Base-by-base conservation (phyloP, 1,284 basidiomycete genomes). In the Porphyrellus sp. region DNA sequence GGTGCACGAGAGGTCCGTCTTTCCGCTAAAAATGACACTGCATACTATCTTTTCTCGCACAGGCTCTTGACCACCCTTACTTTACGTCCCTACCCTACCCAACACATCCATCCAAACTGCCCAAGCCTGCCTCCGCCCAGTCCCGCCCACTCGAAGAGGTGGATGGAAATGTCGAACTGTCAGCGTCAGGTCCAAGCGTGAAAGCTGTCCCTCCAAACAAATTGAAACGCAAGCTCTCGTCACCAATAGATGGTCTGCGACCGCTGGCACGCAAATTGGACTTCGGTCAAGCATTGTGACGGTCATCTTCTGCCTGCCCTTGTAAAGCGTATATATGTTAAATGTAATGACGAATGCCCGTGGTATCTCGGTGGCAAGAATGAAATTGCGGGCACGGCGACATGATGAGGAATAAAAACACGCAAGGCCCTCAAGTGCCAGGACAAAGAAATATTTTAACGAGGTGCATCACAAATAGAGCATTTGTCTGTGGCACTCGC, bases 21-120 rank as follows among this genome's bases (percentile, higher is more conserved):
- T 27, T 57, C 46, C 35, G 37, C 41, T 52, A 35, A 28, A 30
- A 30, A 16, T 24, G 3, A 12, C 18, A n/a, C n/a, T n/a, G n/a
- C n/a, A n/a, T n/a, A n/a, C 23, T 18, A 9, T n/a, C 30, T 23
- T 28, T 46, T 46, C 15, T 20, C 21, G 24, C 25, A 13, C 58
- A 92, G 86, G 86, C 86, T 23, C 79, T 93, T 24, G 69, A 76
- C 41, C 89, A 93, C 59, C 72, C 87, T 2, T 93, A 93, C 64
- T 93, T 93, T 72, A 82, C 80, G 52, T 81, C 84, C 13, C 71
- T 85, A 7, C 92, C 92, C 3, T 83, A 85, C 59, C 91, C 91
- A 1, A 84, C 91, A 0, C 87, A 88, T 61, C 90, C 90, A 0
- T 85, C 83, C 2, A 89, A 90, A 62, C 77, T 94, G 11, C 91